phyloP scores from a whole-genome alignment of 1,139 yeast species.

The Yamadazyma epiphylla region DNA sequence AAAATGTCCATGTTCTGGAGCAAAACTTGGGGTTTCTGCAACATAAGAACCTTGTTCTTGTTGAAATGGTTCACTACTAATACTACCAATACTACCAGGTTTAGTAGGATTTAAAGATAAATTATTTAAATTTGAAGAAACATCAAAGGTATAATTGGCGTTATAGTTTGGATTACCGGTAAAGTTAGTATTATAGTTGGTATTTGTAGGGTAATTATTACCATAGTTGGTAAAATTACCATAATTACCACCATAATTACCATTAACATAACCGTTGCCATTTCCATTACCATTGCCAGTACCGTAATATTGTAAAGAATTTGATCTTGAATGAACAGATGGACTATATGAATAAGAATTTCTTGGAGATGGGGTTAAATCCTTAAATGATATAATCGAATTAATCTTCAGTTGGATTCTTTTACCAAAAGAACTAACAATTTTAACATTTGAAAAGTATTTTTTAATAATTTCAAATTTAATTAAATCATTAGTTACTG shows the following conservation, averaged over 20 bases:
- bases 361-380: slow-evolving; percentile 3
- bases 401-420: slow-evolving; percentile 46
- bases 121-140: background rate
- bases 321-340: slow-evolving; percentile 13
- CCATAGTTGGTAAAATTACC: slow-evolving; percentile 9
- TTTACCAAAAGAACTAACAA: slow-evolving; percentile 43
- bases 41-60: too few relatives aligned
- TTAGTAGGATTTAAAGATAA: too few relatives aligned
- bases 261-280: slow-evolving; percentile 6
- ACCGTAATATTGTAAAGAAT: slow-evolving; percentile 9
- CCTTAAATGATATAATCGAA: slow-evolving; percentile 15
- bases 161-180: slow-evolving; percentile 1
- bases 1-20: too few relatives aligned
- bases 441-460: slow-evolving; percentile 44
- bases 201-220: slow-evolving; percentile 1
- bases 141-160: slow-evolving; percentile 1
- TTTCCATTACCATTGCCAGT: slow-evolving; percentile 8
- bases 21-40: too few relatives aligned
- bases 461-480: slow-evolving; percentile 26
- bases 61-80: too few relatives aligned
- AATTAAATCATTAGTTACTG: slow-evolving; percentile 10
- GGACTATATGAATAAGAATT: background rate
- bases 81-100: too few relatives aligned
- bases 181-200: slow-evolving; percentile 2
- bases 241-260: slow-evolving; percentile 5